Conservation (phyloP, 305 asterid species). For the Fraxinus platypoda region DNA sequence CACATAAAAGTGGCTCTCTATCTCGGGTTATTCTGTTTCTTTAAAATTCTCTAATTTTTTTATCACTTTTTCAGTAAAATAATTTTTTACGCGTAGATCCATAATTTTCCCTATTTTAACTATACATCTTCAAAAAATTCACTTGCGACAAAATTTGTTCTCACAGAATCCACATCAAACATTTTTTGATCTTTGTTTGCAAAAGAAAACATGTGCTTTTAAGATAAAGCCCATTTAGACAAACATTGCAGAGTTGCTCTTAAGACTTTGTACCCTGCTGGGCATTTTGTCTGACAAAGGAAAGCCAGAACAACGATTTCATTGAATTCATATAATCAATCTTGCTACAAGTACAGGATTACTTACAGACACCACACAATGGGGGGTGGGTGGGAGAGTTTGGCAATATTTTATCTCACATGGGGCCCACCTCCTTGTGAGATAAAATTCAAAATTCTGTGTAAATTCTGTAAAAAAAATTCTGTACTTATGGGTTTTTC, state of each 20-base stretch:
- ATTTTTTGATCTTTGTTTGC: background rate
- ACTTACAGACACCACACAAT: too few species aligned
- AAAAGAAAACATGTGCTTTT: background rate
- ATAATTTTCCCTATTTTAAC: background rate
- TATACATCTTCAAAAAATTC: background rate
- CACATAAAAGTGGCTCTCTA: background rate
- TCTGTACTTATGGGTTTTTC: too few species aligned
- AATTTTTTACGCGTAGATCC: too few species aligned
- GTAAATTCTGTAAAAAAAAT: too few species aligned
- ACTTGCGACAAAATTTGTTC: background rate
- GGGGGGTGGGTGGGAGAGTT: too few species aligned
- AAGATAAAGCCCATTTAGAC: background rate
- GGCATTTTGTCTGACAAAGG: background rate
- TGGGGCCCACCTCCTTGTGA: too few species aligned
- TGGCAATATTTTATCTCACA: too few species aligned
- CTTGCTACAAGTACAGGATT: too few species aligned
- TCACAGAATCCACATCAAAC: background rate
- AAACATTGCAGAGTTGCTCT: background rate
- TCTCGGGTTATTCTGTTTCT: background rate
- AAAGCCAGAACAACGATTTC: background rate
- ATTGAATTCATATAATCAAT: background rate
- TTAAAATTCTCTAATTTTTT: background rate
- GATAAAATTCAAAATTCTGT: too few species aligned
- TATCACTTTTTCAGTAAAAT: too few species aligned
- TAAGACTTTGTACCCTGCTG: background rate